Conservation (phyloP, 164 flowering plant genomes). For the Piper betle region DNA sequence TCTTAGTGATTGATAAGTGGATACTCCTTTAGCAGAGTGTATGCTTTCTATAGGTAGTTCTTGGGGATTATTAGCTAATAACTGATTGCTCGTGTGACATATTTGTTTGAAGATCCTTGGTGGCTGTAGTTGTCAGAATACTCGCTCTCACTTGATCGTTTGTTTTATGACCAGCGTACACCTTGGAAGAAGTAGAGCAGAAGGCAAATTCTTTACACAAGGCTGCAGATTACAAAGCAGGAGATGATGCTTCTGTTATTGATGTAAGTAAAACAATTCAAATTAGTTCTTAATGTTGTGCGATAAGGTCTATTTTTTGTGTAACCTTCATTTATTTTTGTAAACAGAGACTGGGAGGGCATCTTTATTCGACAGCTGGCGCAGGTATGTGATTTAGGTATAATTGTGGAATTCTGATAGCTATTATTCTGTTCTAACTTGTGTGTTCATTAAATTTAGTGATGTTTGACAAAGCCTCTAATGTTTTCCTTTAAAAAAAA, state of each 20-base stretch:
- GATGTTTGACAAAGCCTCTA: too few relatives aligned
- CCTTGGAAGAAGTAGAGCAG: slow-evolving; percentile 51
- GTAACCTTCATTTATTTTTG: background rate
- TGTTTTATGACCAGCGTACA: slow-evolving; percentile 39
- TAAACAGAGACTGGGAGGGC: slow-evolving; percentile 49
- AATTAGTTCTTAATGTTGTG: background rate
- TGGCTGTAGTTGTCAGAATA: background rate
- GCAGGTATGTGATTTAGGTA: slow-evolving; percentile 27
- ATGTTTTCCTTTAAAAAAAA: too few relatives aligned
- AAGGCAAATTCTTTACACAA: slow-evolving; percentile 47
- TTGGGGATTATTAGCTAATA: background rate
- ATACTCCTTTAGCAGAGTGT: background rate
- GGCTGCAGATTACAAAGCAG: slow-evolving; percentile 21
- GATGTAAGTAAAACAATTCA: slow-evolving; percentile 35
- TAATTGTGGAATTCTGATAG: background rate
- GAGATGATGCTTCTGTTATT: slow-evolving; percentile 36
- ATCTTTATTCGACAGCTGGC: slow-evolving; percentile 40
- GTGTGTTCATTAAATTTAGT: too few relatives aligned
- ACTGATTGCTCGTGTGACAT: background rate
- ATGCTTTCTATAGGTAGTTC: background rate
- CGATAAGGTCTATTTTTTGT: background rate
- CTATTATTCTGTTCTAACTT: background rate
- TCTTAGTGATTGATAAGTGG: background rate
- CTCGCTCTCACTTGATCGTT: background rate
- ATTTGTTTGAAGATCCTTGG: background rate